A percentile compares a stretch with the other conserved stretches of the same genome.
phyloP scores from a whole-genome alignment of 2,329 filamentous ascomycete species.

The Sphaerostilbella broomeana region DNA sequence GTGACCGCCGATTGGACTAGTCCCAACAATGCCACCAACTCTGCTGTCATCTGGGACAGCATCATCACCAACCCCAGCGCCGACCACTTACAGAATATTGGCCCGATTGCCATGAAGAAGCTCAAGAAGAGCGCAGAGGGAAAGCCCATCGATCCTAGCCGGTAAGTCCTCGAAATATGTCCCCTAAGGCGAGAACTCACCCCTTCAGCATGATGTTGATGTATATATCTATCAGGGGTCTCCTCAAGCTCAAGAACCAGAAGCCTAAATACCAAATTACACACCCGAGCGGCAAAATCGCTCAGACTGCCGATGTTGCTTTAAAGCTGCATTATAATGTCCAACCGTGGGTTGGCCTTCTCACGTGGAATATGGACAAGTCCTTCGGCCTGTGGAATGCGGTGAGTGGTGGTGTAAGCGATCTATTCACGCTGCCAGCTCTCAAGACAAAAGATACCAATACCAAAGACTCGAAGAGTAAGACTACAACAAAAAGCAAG shows the following conservation, averaged over 20 bases:
- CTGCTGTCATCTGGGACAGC: slow-evolving; percentile 90
- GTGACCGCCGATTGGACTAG: slow-evolving; percentile 70
- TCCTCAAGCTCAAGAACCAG: slow-evolving; percentile 73
- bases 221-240: too few species aligned
- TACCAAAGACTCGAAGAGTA: slow-evolving; percentile 17
- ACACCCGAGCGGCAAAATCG: slow-evolving; percentile 74
- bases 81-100: slow-evolving; percentile 54
- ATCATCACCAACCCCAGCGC: slow-evolving; percentile 76
- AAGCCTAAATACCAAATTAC: slow-evolving; percentile 97
- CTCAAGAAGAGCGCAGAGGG: slow-evolving; percentile 52
- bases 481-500: slow-evolving; percentile 10
- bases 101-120: slow-evolving; percentile 55
- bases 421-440: slow-evolving; percentile 57
- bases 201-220: too few species aligned
- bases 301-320: slow-evolving; percentile 64
- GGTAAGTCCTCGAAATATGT: slow-evolving; percentile 32
- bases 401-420: slow-evolving; percentile 57
- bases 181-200: background rate
- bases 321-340: slow-evolving; percentile 90
- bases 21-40: slow-evolving; percentile 43
- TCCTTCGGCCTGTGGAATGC: slow-evolving; percentile 58
- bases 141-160: slow-evolving; percentile 53
- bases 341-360: slow-evolving; percentile 87
- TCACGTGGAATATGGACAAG: slow-evolving; percentile 68
- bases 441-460: slow-evolving; percentile 52